Evolutionary conservation across 192 early-diverging fungal species (phyloP), one percentile per base, ranked within the genome.

Genomic region (Podila minutissima): DNA sequence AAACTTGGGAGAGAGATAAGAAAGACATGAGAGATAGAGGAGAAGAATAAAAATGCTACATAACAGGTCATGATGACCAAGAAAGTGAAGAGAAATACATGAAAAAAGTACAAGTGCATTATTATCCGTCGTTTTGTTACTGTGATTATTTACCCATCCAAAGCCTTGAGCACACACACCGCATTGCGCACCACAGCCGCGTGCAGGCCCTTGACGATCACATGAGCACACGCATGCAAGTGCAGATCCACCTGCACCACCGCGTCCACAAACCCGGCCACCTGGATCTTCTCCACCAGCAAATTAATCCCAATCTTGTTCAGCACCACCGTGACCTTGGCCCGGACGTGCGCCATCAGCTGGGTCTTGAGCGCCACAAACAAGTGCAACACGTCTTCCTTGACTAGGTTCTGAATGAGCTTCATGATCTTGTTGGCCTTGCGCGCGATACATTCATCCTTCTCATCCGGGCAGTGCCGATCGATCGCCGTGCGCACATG

Each of bases 181-280:
- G 41, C 74, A 17, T 67, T 57, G 15, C 66, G 33, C 0, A 31
- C 22, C 26, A 69, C 74, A 12, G 67, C 46, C 22, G 29, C 66
- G 64, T 69, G 66, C 5, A 75, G 31, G 4, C 67, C 67, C 62
- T 75, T 75, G 67, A 75, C 55, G 61, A 68, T 75, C 19, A 62
- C 26, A 64, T 69, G 74, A 7, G 74, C 59, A 15, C 67, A 75
- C 19, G 63, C 33, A 57, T 64, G 28, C 35, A 75, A 31, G 35
- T 75, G 61, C 2, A 48, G 3, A 50, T 64, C 33, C 38, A 69
- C 35, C n/a, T 69, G 35, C 15, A 62, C 62, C 5, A 65, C 55
- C 2, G 67, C 74, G 35, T 75, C 62, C 0, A 69, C 74, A 31
- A 29, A 12, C 0, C 10, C 65, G 59, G 66, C 58, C 22, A 74